Evolutionary conservation across 306 rosid genomes (phyloP), one percentile per base, ranked within the genome.

Genomic region (Coriaria nepalensis): DNA sequence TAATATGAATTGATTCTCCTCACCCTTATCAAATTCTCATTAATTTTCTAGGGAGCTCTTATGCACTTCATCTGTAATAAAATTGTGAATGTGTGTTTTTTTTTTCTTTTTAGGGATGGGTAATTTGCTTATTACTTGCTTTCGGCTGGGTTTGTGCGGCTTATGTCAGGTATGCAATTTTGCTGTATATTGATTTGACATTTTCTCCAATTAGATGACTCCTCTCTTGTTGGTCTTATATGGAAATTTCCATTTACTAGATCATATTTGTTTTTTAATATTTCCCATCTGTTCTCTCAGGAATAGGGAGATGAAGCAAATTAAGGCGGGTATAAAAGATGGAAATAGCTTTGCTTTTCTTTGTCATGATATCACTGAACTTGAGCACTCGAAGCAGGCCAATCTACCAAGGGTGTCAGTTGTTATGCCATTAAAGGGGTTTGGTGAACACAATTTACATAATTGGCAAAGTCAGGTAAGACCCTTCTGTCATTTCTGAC

Each of bases 381-480:
- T 87, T 50, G 96, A 87, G 62, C 96, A 87, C 69, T 71, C 75
- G 37, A 66, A 68, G 56, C 96, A 87, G 60, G 65, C 65, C 64
- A 73, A 68, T 54, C 70, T 79, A 50, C 94, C 96, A 13, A 71
- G 78, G 56, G 87, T 87, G 35, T 44, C 96, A 11, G 70, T 82
- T 58, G 70, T 82, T 35, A 82, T 87, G 96, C 96, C 96, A 12
- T 66, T 87, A 43, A 82, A 87, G 63, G 96, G 96, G 12, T 87
- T 77, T 73, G 96, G 96, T 44, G 96, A 87, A 67, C 96, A 87
- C 78, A 87, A 87, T 69, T 77, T 82, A 52, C 94, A 79, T 53
- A 87, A 87, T 13, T 87, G 96, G 96, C 77, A 73, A 62, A 79
- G 75, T 63, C 96, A 86, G 94, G 96, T 86, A 60, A 74, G 68